These are phyloP conservation scores for Conidiobolus coronatus DNA, from an alignment of 371 early-diverging fungal genomes.

Conservation along the genomic window DNA sequence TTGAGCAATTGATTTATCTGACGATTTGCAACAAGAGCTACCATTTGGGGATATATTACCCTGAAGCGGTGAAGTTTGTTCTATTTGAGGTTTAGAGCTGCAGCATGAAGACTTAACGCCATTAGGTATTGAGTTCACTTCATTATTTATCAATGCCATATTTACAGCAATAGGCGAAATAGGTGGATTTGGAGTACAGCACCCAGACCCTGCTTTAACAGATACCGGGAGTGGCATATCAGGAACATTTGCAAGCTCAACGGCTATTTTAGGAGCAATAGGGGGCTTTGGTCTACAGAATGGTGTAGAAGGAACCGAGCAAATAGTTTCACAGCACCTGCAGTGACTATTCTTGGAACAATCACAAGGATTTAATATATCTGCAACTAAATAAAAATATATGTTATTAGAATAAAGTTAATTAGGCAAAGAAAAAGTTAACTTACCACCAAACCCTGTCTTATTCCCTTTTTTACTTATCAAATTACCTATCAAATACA, in stretches of 20 bases:
- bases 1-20: too few relatives aligned
- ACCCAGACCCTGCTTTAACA: too few relatives aligned
- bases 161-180: neutral
- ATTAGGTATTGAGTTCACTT: too few relatives aligned
- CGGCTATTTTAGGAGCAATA: too few relatives aligned
- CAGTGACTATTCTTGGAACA: constrained; percentile 1
- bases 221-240: too few relatives aligned
- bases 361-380: constrained; percentile 3
- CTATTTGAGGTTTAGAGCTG: too few relatives aligned
- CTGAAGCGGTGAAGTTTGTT: too few relatives aligned
- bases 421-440: neutral
- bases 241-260: neutral
- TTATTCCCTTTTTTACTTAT: neutral
- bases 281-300: constrained; percentile 1
- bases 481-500: neutral
- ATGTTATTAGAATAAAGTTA: neutral
- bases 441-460: neutral
- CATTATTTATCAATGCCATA: neutral
- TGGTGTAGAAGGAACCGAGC: neutral
- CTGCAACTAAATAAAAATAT: neutral
- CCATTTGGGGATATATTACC: too few relatives aligned
- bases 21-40: too few relatives aligned
- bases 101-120: too few relatives aligned
- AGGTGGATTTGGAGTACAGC: too few relatives aligned
- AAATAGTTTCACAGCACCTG: constrained; percentile 1